These are phyloP conservation scores for Epichloe uncinata DNA, from an alignment of 2,329 filamentous ascomycete species.

Conservation along the genomic window DNA sequence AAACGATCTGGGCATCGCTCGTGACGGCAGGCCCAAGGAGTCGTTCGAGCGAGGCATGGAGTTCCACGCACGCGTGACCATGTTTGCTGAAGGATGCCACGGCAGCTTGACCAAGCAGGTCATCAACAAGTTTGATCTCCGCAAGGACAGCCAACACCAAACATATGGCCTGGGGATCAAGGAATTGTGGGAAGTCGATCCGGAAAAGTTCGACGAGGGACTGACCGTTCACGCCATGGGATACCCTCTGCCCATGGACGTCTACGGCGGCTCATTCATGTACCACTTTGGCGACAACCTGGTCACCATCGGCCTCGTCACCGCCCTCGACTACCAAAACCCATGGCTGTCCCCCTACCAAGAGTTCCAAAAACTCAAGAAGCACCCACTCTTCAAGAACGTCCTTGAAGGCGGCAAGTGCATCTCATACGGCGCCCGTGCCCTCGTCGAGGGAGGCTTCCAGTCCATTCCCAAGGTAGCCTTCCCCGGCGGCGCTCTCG, in stretches of 20 bases:
- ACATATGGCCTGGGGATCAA: slow-evolving; percentile 93
- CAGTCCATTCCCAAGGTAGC: slow-evolving; percentile 96
- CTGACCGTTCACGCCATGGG: slow-evolving; percentile 83
- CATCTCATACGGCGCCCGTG: slow-evolving; percentile 87
- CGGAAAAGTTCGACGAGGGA: slow-evolving; percentile 82
- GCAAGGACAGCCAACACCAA: slow-evolving; percentile 80
- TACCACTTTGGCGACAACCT: slow-evolving; percentile 98
- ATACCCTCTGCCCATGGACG: slow-evolving; percentile 75
- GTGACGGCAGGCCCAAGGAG: slow-evolving; percentile 75
- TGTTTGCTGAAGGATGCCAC: slow-evolving; percentile 92
- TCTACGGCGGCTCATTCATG: slow-evolving; percentile 97
- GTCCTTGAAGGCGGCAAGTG: slow-evolving; percentile 95
- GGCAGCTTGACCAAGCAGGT: slow-evolving; percentile 92
- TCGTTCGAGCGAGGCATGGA: slow-evolving; percentile 96
- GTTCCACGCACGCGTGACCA: slow-evolving; percentile 82
- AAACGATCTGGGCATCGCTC: slow-evolving; percentile 77
- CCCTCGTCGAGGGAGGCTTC: slow-evolving; percentile 91
- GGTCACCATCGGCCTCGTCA: slow-evolving; percentile 81
- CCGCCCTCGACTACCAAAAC: slow-evolving; percentile 90
- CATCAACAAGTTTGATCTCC: slow-evolving; percentile 83
- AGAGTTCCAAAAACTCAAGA: slow-evolving; percentile 98
- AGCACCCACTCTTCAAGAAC: slow-evolving; percentile 78
- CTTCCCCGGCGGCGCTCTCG: slow-evolving; percentile 88
- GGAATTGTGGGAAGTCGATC: slow-evolving; percentile 93
- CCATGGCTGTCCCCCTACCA: slow-evolving; percentile 92